These are phyloP conservation scores for Trichoderma arundinaceum DNA, from an alignment of 2,329 filamentous ascomycete genomes.

Conservation along the genomic window DNA sequence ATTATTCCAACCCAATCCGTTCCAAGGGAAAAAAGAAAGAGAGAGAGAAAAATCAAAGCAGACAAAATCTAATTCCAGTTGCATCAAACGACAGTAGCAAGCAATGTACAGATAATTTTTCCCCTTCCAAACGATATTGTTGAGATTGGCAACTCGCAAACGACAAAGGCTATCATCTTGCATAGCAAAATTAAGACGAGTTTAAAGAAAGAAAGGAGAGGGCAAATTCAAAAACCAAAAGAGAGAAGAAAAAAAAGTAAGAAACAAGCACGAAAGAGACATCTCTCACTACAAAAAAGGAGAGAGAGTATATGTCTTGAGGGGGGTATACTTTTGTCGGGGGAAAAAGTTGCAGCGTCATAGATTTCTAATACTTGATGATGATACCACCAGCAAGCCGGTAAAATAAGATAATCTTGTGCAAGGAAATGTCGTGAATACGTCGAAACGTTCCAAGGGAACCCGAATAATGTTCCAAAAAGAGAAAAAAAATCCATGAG, in stretches of 20 bases:
- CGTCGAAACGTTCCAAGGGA: slow-evolving; percentile 30
- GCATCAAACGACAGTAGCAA: slow-evolving; percentile 7
- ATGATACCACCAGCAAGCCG: slow-evolving; percentile 8
- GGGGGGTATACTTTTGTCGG: slow-evolving; percentile 24
- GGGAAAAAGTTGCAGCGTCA: slow-evolving; percentile 8
- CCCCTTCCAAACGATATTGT: not conserved
- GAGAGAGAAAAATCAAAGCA: not conserved
- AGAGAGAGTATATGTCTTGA: slow-evolving; percentile 9
- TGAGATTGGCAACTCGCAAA: slow-evolving; percentile 2
- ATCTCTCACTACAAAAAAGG: slow-evolving; percentile 7
- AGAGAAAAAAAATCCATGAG: slow-evolving; percentile 15
- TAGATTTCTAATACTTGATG: slow-evolving; percentile 15
- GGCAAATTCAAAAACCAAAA: not conserved
- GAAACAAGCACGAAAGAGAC: not conserved
- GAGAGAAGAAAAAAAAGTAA: not conserved
- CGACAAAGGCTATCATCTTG: not conserved
- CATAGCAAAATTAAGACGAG: not conserved
- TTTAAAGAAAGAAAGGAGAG: not conserved
- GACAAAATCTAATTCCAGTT: not conserved
- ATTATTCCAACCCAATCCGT: slow-evolving; percentile 11
- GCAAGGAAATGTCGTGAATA: slow-evolving; percentile 30
- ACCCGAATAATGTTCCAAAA: slow-evolving; percentile 11
- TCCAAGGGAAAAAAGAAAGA: not conserved
- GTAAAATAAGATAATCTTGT: slow-evolving; percentile 14
- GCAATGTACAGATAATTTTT: not conserved